phyloP scores from a whole-genome alignment of 1,139 yeast species.

The Suhomyces coccinellae region DNA sequence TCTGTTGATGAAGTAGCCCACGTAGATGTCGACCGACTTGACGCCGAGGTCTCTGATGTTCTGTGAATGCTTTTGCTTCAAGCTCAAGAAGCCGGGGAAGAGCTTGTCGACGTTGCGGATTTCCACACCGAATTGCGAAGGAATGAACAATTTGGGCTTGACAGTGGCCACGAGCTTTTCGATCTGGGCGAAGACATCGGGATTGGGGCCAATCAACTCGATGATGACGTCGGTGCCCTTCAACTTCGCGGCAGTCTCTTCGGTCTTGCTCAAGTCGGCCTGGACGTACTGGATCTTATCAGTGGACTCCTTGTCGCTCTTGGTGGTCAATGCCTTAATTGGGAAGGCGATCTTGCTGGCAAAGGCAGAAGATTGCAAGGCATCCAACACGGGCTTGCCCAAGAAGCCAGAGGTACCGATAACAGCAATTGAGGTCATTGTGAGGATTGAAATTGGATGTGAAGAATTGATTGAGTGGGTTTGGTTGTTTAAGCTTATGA shows the following conservation, averaged over 20 bases:
- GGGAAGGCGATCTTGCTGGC: slow-evolving; percentile 48
- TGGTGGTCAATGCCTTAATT: slow-evolving; percentile 50
- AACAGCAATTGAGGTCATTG: slow-evolving; percentile 42
- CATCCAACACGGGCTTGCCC: slow-evolving; percentile 48
- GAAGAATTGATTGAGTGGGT: not conserved
- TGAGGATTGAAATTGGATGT: not conserved
- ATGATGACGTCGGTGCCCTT: slow-evolving; percentile 53
- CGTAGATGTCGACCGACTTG: slow-evolving; percentile 51
- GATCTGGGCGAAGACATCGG: slow-evolving; percentile 24
- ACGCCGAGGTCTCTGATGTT: slow-evolving; percentile 33
- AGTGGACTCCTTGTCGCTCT: slow-evolving; percentile 32
- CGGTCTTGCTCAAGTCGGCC: slow-evolving; percentile 29
- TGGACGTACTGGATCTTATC: slow-evolving; percentile 43
- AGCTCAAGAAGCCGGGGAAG: slow-evolving; percentile 35
- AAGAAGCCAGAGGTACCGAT: slow-evolving; percentile 55
- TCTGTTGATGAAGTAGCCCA: slow-evolving; percentile 46
- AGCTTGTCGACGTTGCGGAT: slow-evolving; percentile 21
- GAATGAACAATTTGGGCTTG: slow-evolving; percentile 55
- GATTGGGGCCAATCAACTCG: slow-evolving; percentile 38
- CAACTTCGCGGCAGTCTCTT: slow-evolving; percentile 33
- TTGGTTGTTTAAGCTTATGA: no score
- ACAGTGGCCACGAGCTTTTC: slow-evolving; percentile 39
- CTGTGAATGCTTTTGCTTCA: slow-evolving; percentile 42
- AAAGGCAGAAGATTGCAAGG: slow-evolving; percentile 46
- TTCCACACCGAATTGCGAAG: slow-evolving; percentile 63